Evolutionary conservation across 2,329 filamentous ascomycete species (phyloP), one percentile per base, ranked within the genome.

Genomic region (Monilinia aucupariae): DNA sequence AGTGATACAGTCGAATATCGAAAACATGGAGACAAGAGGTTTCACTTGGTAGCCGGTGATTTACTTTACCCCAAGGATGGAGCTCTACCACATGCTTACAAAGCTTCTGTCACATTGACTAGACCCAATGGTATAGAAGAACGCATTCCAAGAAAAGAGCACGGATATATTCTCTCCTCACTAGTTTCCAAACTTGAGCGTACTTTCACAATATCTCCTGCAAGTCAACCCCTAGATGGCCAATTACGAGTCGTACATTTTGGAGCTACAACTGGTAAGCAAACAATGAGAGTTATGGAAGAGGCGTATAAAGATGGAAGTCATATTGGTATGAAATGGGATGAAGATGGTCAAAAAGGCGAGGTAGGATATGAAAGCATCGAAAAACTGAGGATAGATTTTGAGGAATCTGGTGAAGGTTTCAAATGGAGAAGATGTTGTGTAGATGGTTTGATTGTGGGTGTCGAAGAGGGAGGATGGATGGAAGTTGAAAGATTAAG

Each of bases 391-490:
- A 80, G 77, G 64, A 85, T 97, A 53, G 80, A 83, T 20, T 85
- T 91, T 43, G 90, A 94, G 71, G 78, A 83, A 20, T 85, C 91
- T n/a, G 79, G 78, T 30, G 86, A 92, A 27, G 78, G 77, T 52
- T 71, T 68, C 66, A 79, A 85, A 59, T 97, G 92, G 92, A 81
- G 93, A 65, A 85, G 92, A 71, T 83, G 96, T 17, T 97, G 93
- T 74, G 80, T 97, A n/a, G 93, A 97, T 75, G 93, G 93, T 3
- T 91, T 88, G 60, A 96, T 96, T 70, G 84, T 97, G 3, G 82
- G 84, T 64, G 77, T 96, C 0, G 87, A 89, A 25, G 74, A 79
- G 59, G 85, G 82, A 2, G 92, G 92, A 0, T 87, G 84, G 80
- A 83, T 96, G 75, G 82, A 85, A 64, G 81, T 96, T 0, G 75